phyloP scores from a whole-genome alignment of 2,329 filamentous ascomycete genomes.

The Atkinsonella texensis region DNA sequence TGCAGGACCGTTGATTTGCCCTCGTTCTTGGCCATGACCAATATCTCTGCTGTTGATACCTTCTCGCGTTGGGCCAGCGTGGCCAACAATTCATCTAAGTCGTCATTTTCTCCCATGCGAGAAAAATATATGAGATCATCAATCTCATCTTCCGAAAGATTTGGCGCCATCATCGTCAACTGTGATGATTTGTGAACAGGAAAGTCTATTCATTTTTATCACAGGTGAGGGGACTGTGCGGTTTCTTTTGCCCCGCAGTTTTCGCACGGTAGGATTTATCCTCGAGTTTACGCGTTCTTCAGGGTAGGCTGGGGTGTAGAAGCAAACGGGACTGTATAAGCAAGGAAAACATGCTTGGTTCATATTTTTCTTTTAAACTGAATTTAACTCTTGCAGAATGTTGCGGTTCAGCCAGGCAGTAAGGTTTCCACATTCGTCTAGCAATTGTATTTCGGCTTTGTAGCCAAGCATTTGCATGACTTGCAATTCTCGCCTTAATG shows the following conservation, averaged over 20 bases:
- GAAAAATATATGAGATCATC: constrained; percentile 87
- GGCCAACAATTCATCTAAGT: constrained; percentile 49
- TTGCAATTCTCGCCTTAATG: constrained; percentile 47
- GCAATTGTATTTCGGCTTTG: constrained; percentile 67
- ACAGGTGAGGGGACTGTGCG: constrained; percentile 28
- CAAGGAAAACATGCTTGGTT: background rate
- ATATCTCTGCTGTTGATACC: constrained; percentile 47
- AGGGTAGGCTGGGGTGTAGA: background rate
- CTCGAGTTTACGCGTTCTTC: background rate
- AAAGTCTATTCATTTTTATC: constrained; percentile 15
- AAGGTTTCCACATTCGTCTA: constrained; percentile 44
- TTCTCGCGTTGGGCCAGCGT: constrained; percentile 50
- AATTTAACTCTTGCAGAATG: constrained; percentile 14
- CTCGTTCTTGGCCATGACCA: constrained; percentile 59
- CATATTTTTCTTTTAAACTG: background rate
- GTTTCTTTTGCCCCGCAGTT: constrained; percentile 18
- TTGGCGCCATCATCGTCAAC: constrained; percentile 29
- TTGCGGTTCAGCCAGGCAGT: constrained; percentile 36
- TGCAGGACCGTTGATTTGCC: constrained; percentile 75
- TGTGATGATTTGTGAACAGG: constrained; percentile 6
- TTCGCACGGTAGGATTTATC: constrained; percentile 20
- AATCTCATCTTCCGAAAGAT: constrained; percentile 64
- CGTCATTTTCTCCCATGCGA: constrained; percentile 61
- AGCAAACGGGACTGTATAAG: background rate
- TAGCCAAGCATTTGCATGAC: constrained; percentile 60